Evolutionary conservation across 2,329 filamentous ascomycete species (phyloP), one percentile per base, ranked within the genome.

Genomic region (Xylaria arbuscula): DNA sequence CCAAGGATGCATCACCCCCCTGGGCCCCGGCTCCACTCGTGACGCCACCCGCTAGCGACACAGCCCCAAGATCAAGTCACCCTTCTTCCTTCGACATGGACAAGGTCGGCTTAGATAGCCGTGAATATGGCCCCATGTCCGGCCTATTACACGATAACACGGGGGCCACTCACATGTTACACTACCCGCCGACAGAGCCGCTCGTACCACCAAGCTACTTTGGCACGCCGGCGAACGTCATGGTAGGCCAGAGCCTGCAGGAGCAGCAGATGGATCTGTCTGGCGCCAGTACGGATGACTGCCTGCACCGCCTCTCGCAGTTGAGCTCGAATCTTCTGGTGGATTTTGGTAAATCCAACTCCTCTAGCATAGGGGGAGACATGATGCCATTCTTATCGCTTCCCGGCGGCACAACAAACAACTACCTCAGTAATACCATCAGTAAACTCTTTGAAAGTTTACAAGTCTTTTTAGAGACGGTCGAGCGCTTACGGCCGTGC

Each of bases 391-490:
- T 62, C 60, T 55, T 62, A 34, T 36, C 60, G n/a, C 38, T 50
- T 38, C 28, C 50, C 22, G 42, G 4, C 38, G 50, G 60, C 38
- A 40, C 32, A 34, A n/a, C 32, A 13, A 51, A n/a, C 15, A 51
- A 38, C 50, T 62, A 62, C 38, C 60, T 62, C 38, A 62, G 60
- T n/a, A 62, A 40, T 22, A 62, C 38, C 17, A 38, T 62, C 6
- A 55, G 60, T 48, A 62, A 62, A 28, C 38, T 62, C 9, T 62
- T 62, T 36, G 60, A 62, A 38, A 62, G 60, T n/a, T 55, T 62
- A 55, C 60, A 62, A 28, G 51, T 62, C 28, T 62, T 47, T 24
- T 24, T 62, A 34, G 60, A 62, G 38, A 62, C 60, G 0, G 60
- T 62, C 6, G 60, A 62, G 50, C 60, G 28, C 50, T 48, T 62